A percentile compares a stretch with the other conserved stretches of the same genome.
Evolutionary conservation across 352 stramenopile genomes (phyloP).

Genomic region (Globisporangium polare): DNA sequence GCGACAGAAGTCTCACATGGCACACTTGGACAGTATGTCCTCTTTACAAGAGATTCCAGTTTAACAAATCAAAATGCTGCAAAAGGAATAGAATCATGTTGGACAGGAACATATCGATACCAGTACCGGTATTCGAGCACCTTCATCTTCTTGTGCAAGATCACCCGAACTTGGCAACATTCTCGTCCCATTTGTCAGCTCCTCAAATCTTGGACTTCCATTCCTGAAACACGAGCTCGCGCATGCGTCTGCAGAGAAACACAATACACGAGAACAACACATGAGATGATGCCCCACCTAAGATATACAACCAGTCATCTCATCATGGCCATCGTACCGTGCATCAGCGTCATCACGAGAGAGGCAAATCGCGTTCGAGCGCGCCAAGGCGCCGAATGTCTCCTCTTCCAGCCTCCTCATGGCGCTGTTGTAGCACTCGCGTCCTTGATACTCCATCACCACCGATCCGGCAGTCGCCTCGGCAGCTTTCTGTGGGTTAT

Average conservation of each 20-base stretch:
- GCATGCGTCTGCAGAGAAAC: conserved; percentile 26
- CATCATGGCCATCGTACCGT: conserved; percentile 19
- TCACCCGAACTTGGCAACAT: background rate
- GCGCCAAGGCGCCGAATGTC: conserved; percentile 18
- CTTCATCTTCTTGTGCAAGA: background rate
- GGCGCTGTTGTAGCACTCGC: conserved; percentile 17
- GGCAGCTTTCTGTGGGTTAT: conserved; percentile 26
- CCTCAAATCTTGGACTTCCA: conserved; percentile 46
- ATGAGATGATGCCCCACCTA: background rate
- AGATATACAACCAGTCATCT: background rate
- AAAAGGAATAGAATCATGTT: no score
- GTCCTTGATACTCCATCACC: conserved; percentile 57
- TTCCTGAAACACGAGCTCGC: conserved; percentile 43
- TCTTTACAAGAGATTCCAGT: no score
- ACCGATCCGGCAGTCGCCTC: conserved; percentile 39
- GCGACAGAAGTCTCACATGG: background rate
- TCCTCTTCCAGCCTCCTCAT: conserved; percentile 19
- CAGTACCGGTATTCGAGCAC: no score
- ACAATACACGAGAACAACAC: background rate
- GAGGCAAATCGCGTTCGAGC: conserved; percentile 20
- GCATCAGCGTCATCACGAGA: conserved; percentile 25
- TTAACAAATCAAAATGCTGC: no score
- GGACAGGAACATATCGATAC: no score
- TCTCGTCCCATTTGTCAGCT: background rate
- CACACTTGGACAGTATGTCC: background rate